Evolutionary conservation across 164 flowering plant genomes (phyloP).

Genomic region (Litsea cubeba): DNA sequence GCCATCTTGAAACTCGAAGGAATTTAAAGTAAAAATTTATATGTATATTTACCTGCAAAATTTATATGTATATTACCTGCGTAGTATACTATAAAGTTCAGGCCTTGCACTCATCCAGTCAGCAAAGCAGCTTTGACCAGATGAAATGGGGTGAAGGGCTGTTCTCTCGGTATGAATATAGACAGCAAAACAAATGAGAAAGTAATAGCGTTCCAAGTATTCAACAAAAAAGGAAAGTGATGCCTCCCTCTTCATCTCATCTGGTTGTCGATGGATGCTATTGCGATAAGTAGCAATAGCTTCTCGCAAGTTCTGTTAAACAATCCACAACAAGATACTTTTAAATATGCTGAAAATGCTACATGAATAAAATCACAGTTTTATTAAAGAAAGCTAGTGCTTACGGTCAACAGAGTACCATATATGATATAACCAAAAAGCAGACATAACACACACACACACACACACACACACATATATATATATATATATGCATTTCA

Average conservation of each 20-base stretch:
- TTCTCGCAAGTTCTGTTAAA: constrained; percentile 82
- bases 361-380: background rate
- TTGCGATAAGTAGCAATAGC: constrained; percentile 92
- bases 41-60: constrained; percentile 49
- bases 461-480: too few species aligned
- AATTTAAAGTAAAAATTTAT: background rate
- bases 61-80: constrained; percentile 47
- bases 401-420: background rate
- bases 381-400: background rate
- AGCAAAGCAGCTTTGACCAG: constrained; percentile 59
- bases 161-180: constrained; percentile 84
- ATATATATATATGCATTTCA: background rate
- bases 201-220: constrained; percentile 95
- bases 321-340: constrained; percentile 7
- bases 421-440: background rate
- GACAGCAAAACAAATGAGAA: constrained; percentile 94
- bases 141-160: constrained; percentile 47
- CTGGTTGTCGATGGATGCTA: constrained; percentile 80
- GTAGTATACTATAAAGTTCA: constrained; percentile 90
- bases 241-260: constrained; percentile 96
- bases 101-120: constrained; percentile 99
- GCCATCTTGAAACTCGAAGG: background rate
- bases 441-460: too few species aligned
- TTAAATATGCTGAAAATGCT: background rate
- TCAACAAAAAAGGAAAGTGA: constrained; percentile 90